These are phyloP conservation scores for Cladosporium oxysporum DNA, from an alignment of 2,329 filamentous ascomycete species.

Conservation along the genomic window DNA sequence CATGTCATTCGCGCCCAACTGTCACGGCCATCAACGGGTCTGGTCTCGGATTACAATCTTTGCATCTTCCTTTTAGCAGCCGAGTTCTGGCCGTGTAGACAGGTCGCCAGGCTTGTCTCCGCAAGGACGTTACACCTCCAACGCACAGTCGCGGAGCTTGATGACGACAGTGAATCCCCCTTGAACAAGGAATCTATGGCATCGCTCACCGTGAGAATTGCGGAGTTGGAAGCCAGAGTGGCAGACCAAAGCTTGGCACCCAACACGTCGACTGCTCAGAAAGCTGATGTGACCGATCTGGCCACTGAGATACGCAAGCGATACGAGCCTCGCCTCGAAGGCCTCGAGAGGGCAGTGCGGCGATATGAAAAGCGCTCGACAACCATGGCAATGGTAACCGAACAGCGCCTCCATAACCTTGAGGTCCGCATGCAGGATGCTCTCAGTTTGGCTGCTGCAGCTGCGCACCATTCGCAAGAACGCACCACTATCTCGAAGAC, in stretches of 20 bases:
- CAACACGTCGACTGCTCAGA: slow-evolving; percentile 33
- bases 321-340: slow-evolving; percentile 80
- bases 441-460: slow-evolving; percentile 76
- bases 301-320: slow-evolving; percentile 61
- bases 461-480: slow-evolving; percentile 49
- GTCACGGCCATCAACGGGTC: slow-evolving; percentile 77
- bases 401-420: slow-evolving; percentile 70
- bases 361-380: slow-evolving; percentile 88
- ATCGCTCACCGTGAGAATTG: slow-evolving; percentile 32
- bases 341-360: slow-evolving; percentile 82
- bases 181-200: slow-evolving; percentile 20
- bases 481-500: slow-evolving; percentile 11
- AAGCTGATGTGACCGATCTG: slow-evolving; percentile 35
- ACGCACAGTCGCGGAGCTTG: slow-evolving; percentile 57
- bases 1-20: slow-evolving; percentile 80
- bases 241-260: slow-evolving; percentile 30
- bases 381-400: slow-evolving; percentile 72
- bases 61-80: slow-evolving; percentile 86
- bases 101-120: slow-evolving; percentile 78
- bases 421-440: slow-evolving; percentile 74
- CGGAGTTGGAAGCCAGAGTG: slow-evolving; percentile 36
- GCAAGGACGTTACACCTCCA: slow-evolving; percentile 80
- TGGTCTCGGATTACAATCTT: slow-evolving; percentile 91
- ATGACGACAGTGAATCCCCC: slow-evolving; percentile 28
- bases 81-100: slow-evolving; percentile 79